phyloP scores from a whole-genome alignment of 148 eudicot species.

The Rhododendron ferrugineum region DNA sequence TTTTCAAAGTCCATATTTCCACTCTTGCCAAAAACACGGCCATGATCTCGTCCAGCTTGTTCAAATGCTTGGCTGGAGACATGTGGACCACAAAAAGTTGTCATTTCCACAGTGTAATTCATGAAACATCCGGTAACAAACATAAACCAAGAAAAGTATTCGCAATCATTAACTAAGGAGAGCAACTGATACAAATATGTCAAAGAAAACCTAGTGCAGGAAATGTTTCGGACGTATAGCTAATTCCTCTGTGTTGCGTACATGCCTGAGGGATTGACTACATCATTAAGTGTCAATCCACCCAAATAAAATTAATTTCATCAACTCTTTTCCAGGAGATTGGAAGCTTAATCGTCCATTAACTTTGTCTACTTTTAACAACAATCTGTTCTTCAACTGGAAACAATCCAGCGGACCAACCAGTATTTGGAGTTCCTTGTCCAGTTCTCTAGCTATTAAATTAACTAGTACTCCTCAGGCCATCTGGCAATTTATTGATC shows the following conservation, averaged over 20 bases:
- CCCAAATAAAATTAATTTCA: not conserved
- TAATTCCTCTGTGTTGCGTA: not conserved
- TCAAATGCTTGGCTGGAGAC: slow-evolving; percentile 79
- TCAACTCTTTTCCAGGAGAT: not conserved
- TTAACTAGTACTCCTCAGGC: not conserved
- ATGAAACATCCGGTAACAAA: not conserved
- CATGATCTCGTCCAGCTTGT: slow-evolving; percentile 70
- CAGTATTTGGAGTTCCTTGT: not conserved
- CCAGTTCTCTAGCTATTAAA: not conserved
- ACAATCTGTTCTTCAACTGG: not conserved
- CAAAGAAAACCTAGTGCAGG: not conserved
- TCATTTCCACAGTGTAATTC: not conserved
- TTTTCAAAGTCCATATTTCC: slow-evolving; percentile 52
- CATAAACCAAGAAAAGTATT: not conserved
- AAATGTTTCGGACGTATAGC: not conserved
- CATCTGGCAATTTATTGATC: not conserved
- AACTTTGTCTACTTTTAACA: not conserved
- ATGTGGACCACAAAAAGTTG: not conserved
- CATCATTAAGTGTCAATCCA: not conserved
- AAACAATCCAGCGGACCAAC: not conserved
- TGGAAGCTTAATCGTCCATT: not conserved
- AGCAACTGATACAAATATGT: not conserved
- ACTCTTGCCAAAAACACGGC: slow-evolving; percentile 41
- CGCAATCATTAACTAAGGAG: not conserved
- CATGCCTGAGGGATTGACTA: not conserved